A percentile compares a stretch with the other conserved stretches of the same genome.
These are phyloP conservation scores for Marchantia polymorpha DNA, from an alignment of 225 moss, liverwort and hornwort species.

Conservation along the genomic window DNA sequence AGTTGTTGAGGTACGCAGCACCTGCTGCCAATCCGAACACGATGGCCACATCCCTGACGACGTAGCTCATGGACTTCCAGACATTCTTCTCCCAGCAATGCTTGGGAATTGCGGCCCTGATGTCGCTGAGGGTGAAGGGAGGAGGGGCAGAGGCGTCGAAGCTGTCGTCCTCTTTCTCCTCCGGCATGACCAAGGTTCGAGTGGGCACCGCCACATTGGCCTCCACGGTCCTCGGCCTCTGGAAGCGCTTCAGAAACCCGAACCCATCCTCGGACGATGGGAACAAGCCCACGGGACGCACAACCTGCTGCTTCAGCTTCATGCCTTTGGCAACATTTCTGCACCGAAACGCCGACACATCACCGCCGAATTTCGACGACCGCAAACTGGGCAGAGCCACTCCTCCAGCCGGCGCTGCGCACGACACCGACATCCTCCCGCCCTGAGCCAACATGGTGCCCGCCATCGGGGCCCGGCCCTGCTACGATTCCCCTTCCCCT, in stretches of 20 bases:
- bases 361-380: constrained; percentile 11
- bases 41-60: constrained; percentile 70
- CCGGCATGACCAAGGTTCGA: constrained; percentile 52
- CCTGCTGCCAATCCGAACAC: constrained; percentile 76
- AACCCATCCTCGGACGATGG: constrained; percentile 4
- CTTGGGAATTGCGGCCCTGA: constrained; percentile 90
- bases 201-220: constrained; percentile 61
- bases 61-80: constrained; percentile 83
- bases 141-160: constrained; percentile 55
- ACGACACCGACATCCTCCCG: neutral
- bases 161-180: constrained; percentile 11
- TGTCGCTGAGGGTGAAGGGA: constrained; percentile 75
- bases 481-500: neutral
- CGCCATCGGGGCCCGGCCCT: constrained; percentile 30
- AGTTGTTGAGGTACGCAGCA: constrained; percentile 75
- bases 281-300: constrained; percentile 26
- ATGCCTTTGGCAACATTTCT: neutral
- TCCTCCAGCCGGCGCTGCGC: constrained; percentile 18
- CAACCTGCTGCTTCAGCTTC: neutral
- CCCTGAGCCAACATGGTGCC: constrained; percentile 26
- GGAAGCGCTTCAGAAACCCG: constrained; percentile 24
- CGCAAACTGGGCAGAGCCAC: neutral
- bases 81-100: constrained; percentile 85
- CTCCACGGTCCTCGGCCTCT: constrained; percentile 27
- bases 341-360: constrained; percentile 12